Evolutionary conservation across 139 green algal genomes (phyloP).

Genomic region (Chlamydomonas eustigma): DNA sequence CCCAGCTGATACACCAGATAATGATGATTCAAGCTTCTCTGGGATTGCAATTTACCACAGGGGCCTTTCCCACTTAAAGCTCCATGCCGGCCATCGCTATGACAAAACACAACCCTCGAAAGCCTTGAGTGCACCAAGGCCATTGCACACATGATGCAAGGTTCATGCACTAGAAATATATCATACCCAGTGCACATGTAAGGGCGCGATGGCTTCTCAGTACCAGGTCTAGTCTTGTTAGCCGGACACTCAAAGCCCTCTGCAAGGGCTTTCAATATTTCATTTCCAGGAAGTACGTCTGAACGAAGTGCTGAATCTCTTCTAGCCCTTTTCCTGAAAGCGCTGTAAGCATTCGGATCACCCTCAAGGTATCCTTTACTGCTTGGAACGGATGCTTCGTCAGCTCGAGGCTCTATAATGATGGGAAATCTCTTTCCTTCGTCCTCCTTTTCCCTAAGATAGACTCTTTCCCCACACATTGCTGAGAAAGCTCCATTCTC

Average conservation of each 20-base stretch:
- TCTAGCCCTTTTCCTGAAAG: background rate
- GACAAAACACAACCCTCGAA: conserved; percentile 68
- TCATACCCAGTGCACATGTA: conserved; percentile 96
- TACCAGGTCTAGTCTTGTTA: no score
- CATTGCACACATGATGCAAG: conserved; percentile 96
- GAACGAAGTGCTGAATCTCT: background rate
- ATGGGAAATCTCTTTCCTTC: background rate
- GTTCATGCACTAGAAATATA: conserved; percentile 79
- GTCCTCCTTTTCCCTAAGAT: background rate
- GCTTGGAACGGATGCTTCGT: background rate
- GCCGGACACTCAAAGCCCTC: no score
- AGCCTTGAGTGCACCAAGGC: conserved; percentile 83
- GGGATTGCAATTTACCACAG: no score
- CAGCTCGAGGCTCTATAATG: no score
- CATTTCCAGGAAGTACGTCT: background rate
- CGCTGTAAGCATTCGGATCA: background rate
- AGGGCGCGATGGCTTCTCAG: no score
- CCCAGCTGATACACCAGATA: no score
- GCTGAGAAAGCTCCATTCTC: no score
- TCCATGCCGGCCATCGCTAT: no score
- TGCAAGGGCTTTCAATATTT: background rate
- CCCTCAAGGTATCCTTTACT: background rate
- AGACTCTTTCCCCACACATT: no score
- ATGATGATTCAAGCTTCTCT: no score
- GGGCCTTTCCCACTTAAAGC: no score